Evolutionary conservation across 1,284 basidiomycete species (phyloP).

Genomic region (Retiboletus fuscus): DNA sequence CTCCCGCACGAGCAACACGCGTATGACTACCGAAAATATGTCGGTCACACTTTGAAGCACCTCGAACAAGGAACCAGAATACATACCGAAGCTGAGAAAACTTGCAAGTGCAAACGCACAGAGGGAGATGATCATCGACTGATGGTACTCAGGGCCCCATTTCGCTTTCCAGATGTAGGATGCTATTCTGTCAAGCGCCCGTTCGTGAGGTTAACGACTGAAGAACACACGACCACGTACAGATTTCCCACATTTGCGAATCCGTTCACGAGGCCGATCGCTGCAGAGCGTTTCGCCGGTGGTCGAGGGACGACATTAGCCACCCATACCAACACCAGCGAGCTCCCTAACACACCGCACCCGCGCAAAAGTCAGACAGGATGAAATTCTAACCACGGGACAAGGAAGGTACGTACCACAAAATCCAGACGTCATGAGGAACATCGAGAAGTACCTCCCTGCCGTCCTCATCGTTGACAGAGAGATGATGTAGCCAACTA

Average conservation of each 20-base stretch:
- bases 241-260: constrained; percentile 47
- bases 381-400: background rate
- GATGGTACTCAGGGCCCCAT: constrained; percentile 63
- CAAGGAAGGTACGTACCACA: constrained; percentile 50
- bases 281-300: constrained; percentile 65
- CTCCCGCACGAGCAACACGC: too few species aligned
- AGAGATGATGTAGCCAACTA: constrained; percentile 73
- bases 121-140: constrained; percentile 61
- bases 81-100: too few species aligned
- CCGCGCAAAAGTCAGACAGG: background rate
- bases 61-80: background rate
- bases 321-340: too few species aligned
- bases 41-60: background rate
- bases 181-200: background rate
- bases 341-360: background rate
- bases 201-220: too few species aligned
- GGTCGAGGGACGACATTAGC: constrained; percentile 71
- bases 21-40: constrained; percentile 55
- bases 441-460: constrained; percentile 73
- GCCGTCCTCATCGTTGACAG: constrained; percentile 65
- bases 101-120: constrained; percentile 52
- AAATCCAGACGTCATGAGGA: constrained; percentile 70
- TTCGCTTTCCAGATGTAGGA: constrained; percentile 46
- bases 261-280: constrained; percentile 52
- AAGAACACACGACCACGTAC: constrained; percentile 43